Evolutionary conservation across 2,329 filamentous ascomycete species (phyloP).

Genomic region (Aspergillus awamori): DNA sequence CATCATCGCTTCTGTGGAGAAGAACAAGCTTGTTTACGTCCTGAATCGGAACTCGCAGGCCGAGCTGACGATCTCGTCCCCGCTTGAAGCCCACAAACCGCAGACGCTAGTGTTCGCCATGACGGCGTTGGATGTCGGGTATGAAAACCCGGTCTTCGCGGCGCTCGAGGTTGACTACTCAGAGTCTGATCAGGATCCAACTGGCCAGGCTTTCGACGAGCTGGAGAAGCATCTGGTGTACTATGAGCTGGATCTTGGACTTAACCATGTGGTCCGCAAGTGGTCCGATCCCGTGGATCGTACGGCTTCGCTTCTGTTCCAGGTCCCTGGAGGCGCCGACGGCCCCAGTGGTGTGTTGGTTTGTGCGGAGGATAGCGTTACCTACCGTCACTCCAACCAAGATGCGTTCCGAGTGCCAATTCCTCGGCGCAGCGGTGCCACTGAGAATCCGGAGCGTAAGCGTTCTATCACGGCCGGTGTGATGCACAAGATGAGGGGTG

Average conservation of each 20-base stretch:
- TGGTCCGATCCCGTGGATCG: slow-evolving; percentile 95
- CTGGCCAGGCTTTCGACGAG: slow-evolving; percentile 77
- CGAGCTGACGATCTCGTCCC: slow-evolving; percentile 94
- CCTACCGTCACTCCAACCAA: slow-evolving; percentile 95
- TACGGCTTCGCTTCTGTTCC: slow-evolving; percentile 85
- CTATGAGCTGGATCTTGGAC: slow-evolving; percentile 92
- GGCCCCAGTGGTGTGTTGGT: slow-evolving; percentile 94
- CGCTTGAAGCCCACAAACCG: slow-evolving; percentile 91
- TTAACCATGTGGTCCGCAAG: slow-evolving; percentile 95
- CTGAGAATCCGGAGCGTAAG: slow-evolving; percentile 90
- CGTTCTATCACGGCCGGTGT: slow-evolving; percentile 84
- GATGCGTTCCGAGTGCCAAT: slow-evolving; percentile 87
- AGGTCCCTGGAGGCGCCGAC: slow-evolving; percentile 90
- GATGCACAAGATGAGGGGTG: slow-evolving; percentile 96
- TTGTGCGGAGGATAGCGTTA: slow-evolving; percentile 91
- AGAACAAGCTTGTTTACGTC: slow-evolving; percentile 99
- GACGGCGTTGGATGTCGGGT: slow-evolving; percentile 88
- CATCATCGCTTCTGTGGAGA: slow-evolving; percentile 90
- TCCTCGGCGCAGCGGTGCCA: slow-evolving; percentile 80
- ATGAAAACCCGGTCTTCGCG: slow-evolving; percentile 95
- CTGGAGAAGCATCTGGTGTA: slow-evolving; percentile 91
- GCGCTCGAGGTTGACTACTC: slow-evolving; percentile 92
- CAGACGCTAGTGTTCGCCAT: slow-evolving; percentile 88
- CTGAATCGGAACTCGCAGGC: slow-evolving; percentile 93
- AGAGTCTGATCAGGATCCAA: slow-evolving; percentile 87